Base-by-base conservation (phyloP, 176 grass and related monocot genomes). In the Oryza coarctata region DNA sequence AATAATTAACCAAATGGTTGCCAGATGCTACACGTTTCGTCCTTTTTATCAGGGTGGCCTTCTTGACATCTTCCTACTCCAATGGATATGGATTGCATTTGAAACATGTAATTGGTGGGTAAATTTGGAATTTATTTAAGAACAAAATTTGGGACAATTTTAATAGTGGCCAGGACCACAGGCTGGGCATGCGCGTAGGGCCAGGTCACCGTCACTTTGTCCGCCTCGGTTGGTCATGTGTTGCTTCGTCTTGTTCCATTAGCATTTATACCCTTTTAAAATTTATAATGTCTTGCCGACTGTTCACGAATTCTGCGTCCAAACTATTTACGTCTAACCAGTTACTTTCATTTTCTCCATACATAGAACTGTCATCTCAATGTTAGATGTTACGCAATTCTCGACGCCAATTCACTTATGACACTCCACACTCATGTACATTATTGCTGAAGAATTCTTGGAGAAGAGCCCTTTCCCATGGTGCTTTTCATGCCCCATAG, bases 21-120 rank as follows among this genome's bases (percentile, higher is more conserved):
- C 1, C 73, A 39, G 79, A 27, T 35, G 66, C 23, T 17, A 6
- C 83, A 86, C 83, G 88, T 65, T 82, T 85, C n/a, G 14, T 14
- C 1, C 9, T 0, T 20, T 64, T 39, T 36, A 25, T 12, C 26
- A 74, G 18, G 43, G 74, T 32, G 20, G 20, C 33, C 63, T 88
- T 84, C 69, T 60, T 88, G 30, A 76, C 63, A 17, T 66, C 82
- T 81, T 85, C 87, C 9, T 68, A 1, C 3, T 3, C 29, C 35
- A 3, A 18, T 20, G 75, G 83, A 86, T 72, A 82, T 64, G 78
- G 43, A 52, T 71, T 45, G 78, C 66, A 60, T 67, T 81, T 1
- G 2, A 81, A 81, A 85, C 87, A 76, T 85, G 82, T 77, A 77
- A 72, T 44, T 33, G 6, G 27, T 81, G 82, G 72, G 87, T 45